phyloP scores from a whole-genome alignment of 2,329 filamentous ascomycete species.

The Dactylellina parvicollis region DNA sequence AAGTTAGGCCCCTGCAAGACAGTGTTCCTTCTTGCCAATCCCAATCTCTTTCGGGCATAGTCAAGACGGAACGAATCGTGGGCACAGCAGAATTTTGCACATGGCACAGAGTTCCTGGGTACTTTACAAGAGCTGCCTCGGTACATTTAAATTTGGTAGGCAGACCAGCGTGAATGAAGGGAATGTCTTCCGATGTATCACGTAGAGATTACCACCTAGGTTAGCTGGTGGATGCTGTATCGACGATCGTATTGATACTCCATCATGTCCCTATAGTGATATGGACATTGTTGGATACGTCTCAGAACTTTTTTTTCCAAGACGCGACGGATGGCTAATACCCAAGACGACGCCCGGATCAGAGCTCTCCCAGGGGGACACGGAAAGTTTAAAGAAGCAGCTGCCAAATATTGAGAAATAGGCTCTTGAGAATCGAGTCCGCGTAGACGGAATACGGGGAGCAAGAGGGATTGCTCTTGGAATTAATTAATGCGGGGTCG shows the following conservation, averaged over 20 bases:
- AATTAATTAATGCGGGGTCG: slow-evolving; percentile 40
- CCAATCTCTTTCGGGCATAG: slow-evolving; percentile 14
- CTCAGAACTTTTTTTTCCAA: background rate
- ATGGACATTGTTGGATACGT: too few relatives aligned
- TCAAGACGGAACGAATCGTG: slow-evolving; percentile 19
- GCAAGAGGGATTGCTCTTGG: too few relatives aligned
- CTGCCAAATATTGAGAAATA: slow-evolving; percentile 36
- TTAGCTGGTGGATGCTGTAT: slow-evolving; percentile 10
- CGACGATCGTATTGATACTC: slow-evolving; percentile 18
- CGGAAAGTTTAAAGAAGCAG: background rate
- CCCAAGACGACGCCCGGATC: background rate
- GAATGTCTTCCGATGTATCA: slow-evolving; percentile 35
- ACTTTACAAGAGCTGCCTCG: slow-evolving; percentile 42
- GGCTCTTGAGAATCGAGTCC: slow-evolving; percentile 10
- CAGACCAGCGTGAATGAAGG: slow-evolving; percentile 4
- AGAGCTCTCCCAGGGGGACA: slow-evolving; percentile 24
- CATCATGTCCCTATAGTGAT: too few relatives aligned
- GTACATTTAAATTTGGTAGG: slow-evolving; percentile 29
- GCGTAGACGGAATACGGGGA: slow-evolving; percentile 22
- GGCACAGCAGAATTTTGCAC: slow-evolving; percentile 41
- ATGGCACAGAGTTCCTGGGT: slow-evolving; percentile 35
- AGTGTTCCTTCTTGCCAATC: slow-evolving; percentile 20
- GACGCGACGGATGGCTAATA: background rate
- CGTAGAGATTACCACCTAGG: slow-evolving; percentile 27
- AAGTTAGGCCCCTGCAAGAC: slow-evolving; percentile 11